Conservation (phyloP, 192 early-diverging fungal genomes). For the Dissophora globulifera region DNA sequence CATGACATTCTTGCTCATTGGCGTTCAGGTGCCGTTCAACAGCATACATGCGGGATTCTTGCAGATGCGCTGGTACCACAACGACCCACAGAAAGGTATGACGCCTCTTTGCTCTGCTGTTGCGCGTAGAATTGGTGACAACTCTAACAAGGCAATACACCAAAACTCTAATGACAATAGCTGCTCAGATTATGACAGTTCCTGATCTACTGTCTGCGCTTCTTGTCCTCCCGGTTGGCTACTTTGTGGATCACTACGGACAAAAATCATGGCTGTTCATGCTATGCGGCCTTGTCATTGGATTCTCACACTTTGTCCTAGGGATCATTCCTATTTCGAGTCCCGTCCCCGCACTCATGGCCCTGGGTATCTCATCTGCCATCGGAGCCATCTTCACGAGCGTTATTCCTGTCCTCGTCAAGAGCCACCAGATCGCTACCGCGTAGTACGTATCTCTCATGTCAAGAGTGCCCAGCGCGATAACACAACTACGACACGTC, state of each 20-base stretch:
- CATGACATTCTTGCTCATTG: conserved; percentile 60
- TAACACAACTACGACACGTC: not conserved
- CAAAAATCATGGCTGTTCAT: conserved; percentile 62
- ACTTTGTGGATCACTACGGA: conserved; percentile 67
- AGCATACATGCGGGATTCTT: conserved; percentile 69
- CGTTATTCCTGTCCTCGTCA: conserved; percentile 67
- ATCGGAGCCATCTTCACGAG: conserved; percentile 75
- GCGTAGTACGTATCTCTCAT: conserved; percentile 44
- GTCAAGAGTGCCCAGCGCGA: too few relatives aligned
- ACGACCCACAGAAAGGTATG: conserved; percentile 60
- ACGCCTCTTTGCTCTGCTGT: not conserved
- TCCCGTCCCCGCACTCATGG: conserved; percentile 64
- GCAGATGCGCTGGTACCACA: conserved; percentile 65
- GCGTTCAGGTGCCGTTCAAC: conserved; percentile 69
- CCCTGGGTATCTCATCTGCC: conserved; percentile 67
- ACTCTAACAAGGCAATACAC: too few relatives aligned
- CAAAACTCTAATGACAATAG: too few relatives aligned
- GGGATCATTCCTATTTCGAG: conserved; percentile 57
- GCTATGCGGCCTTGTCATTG: conserved; percentile 65
- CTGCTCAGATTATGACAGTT: conserved; percentile 62
- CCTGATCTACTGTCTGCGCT: conserved; percentile 72
- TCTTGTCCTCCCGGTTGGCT: conserved; percentile 67
- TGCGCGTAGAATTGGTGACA: not conserved
- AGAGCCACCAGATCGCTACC: conserved; percentile 52
- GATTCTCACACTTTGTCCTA: conserved; percentile 62